Evolutionary conservation across 2,329 filamentous ascomycete species (phyloP), one percentile per base, ranked within the genome.

Genomic region (Botrytis tulipae): DNA sequence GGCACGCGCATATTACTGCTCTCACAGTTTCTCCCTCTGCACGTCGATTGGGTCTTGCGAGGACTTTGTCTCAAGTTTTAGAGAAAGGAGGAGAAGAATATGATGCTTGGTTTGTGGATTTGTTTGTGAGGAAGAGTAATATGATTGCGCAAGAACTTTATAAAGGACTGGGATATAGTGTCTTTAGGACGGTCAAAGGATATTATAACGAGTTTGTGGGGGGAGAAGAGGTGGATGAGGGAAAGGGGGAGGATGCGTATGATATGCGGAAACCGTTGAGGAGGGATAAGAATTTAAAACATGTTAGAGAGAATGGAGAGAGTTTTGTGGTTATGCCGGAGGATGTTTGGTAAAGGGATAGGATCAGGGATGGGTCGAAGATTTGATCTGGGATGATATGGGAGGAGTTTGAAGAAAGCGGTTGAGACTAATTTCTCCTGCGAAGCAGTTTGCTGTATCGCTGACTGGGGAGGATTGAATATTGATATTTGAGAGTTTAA

Each of bases 1-100:
- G 94, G 93, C 96, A 99, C 84, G 95, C 94, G 32, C 96, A 99
- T 83, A 97, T 99, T 81, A 99, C 96, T 7, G 96, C 95, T 51
- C 87, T 99, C 70, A 98, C 96, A 0, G 93, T 99, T 32, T 92
- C 95, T 0, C 96, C 96, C 0, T 90, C 92, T 73, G 94, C 94
- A 68, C 91, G 96, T 42, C 89, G 96, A 61, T 87, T 96, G 25
- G 95, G 96, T 25, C 92, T 98, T 78, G 96, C 95, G 69, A 93
- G 92, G 74, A 91, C 92, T 63, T 87, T 99, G 54, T 94, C 92
- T 0, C 88, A 92, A 79, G 90, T 93, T 73, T 87, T 99, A 44
- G 95, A 98, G 82, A 86, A 87, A n/a, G 91, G 90, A 3, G 94
- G 93, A 59, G 92, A 98, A 78, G 91, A 90, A 69, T 91, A 94